phyloP scores from a whole-genome alignment of 768 basidiomycete genomes.

The Astraeus odoratus region DNA sequence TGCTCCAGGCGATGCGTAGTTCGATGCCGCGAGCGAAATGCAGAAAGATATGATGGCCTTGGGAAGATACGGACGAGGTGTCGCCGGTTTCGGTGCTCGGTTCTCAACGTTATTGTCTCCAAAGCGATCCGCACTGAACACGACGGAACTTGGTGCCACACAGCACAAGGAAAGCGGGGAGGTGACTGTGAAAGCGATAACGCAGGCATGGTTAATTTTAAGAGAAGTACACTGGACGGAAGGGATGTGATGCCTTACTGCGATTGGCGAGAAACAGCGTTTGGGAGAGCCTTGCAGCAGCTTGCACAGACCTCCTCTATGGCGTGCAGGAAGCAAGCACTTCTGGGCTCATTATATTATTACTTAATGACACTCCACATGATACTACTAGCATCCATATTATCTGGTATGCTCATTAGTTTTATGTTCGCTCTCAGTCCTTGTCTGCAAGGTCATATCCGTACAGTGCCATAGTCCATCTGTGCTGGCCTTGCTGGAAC shows the following conservation, averaged over 20 bases:
- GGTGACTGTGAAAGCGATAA: constrained; percentile 1
- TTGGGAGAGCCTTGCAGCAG: background rate
- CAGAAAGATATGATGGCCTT: too few relatives aligned
- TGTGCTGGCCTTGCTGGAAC: too few relatives aligned
- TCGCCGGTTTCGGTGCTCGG: constrained; percentile 2
- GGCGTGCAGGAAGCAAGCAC: too few relatives aligned
- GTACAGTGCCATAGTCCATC: too few relatives aligned
- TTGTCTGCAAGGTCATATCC: too few relatives aligned
- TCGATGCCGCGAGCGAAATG: too few relatives aligned
- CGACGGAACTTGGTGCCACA: background rate
- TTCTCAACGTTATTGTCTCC: constrained; percentile 14
- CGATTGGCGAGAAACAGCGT: background rate
- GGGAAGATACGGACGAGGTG: background rate
- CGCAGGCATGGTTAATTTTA: background rate
- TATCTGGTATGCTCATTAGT: too few relatives aligned
- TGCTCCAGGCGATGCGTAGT: background rate
- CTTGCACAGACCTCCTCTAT: background rate
- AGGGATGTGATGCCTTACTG: background rate
- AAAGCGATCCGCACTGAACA: constrained; percentile 2
- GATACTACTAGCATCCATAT: too few relatives aligned
- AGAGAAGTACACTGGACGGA: background rate
- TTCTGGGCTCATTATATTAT: too few relatives aligned
- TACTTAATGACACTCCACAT: too few relatives aligned
- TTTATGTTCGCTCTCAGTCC: too few relatives aligned
- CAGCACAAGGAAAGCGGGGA: too few relatives aligned